These are phyloP conservation scores for Fusarium subtropicale DNA, from an alignment of 2,329 filamentous ascomycete genomes.

Conservation along the genomic window DNA sequence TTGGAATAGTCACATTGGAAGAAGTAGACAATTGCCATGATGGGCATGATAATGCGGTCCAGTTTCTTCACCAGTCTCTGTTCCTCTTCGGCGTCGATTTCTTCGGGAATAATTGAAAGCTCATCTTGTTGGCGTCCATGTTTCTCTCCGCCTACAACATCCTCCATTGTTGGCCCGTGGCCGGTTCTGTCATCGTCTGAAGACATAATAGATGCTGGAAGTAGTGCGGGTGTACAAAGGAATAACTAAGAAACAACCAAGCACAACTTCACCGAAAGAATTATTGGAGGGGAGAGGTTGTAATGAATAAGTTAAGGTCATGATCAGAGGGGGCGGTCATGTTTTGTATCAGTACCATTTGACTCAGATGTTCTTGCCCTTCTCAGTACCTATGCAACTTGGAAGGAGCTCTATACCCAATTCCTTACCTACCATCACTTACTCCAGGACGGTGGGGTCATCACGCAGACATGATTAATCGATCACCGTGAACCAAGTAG, in stretches of 20 bases:
- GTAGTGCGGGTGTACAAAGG: background rate
- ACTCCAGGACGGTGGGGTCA: too few relatives aligned
- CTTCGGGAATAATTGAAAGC: slow-evolving; percentile 25
- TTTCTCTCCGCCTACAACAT: slow-evolving; percentile 16
- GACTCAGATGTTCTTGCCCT: background rate
- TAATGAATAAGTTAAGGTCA: background rate
- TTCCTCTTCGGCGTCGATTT: slow-evolving; percentile 35
- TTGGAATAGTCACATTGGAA: slow-evolving; percentile 29
- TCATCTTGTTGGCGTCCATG: slow-evolving; percentile 15
- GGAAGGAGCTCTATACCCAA: background rate
- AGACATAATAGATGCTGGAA: slow-evolving; percentile 8
- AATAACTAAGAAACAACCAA: background rate
- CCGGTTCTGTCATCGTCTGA: background rate
- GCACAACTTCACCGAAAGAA: background rate
- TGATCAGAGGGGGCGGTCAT: background rate
- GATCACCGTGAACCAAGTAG: background rate
- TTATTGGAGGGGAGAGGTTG: background rate
- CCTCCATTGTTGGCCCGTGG: background rate
- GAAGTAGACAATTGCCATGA: slow-evolving; percentile 38
- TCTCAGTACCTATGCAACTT: background rate
- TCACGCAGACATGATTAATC: background rate
- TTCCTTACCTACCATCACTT: too few relatives aligned
- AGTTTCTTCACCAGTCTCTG: slow-evolving; percentile 30
- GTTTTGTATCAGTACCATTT: background rate
- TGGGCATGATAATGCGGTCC: slow-evolving; percentile 31